Conservation (phyloP, 164 flowering plant species). For the Liquidambar formosana region DNA sequence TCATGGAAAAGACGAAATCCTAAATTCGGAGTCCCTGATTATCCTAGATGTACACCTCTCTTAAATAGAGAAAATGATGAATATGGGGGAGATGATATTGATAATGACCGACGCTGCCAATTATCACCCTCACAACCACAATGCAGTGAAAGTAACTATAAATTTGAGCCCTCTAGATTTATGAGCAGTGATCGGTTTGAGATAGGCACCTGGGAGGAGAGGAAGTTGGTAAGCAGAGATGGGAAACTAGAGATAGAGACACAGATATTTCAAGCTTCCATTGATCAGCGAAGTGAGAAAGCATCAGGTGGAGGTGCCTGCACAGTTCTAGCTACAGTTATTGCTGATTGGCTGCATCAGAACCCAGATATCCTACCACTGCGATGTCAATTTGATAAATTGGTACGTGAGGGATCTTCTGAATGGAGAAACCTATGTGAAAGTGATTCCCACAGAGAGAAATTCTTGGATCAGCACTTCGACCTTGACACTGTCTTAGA, state of each 20-base stretch:
- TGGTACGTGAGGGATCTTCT: slow-evolving; percentile 19
- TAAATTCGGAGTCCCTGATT: neutral
- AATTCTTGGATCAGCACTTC: slow-evolving; percentile 18
- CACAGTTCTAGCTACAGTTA: slow-evolving; percentile 18
- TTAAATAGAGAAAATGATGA: slow-evolving; percentile 12
- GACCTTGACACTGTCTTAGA: slow-evolving; percentile 23
- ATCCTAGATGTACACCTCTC: slow-evolving; percentile 8
- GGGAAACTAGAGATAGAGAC: slow-evolving; percentile 20
- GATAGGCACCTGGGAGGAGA: slow-evolving; percentile 19
- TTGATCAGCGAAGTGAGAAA: slow-evolving; percentile 23
- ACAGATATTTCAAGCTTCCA: slow-evolving; percentile 19
- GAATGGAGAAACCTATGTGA: slow-evolving; percentile 29
- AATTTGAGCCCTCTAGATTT: neutral
- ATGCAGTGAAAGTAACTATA: neutral
- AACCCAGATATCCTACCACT: slow-evolving; percentile 13
- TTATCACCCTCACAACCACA: neutral
- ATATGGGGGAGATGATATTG: slow-evolving; percentile 20
- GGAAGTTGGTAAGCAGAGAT: slow-evolving; percentile 20
- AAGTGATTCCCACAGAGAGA: slow-evolving; percentile 4
- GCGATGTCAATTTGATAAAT: slow-evolving; percentile 12
- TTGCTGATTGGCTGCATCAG: slow-evolving; percentile 21
- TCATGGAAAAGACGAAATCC: slow-evolving; percentile 8
- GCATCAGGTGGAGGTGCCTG: slow-evolving; percentile 25
- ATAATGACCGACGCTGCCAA: slow-evolving; percentile 8
- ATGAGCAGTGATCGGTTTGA: slow-evolving; percentile 12